Evolutionary conservation across 495 filamentous ascomycete genomes (phyloP), one percentile per base, ranked within the genome.

Genomic region (Baudoinia panamericana): DNA sequence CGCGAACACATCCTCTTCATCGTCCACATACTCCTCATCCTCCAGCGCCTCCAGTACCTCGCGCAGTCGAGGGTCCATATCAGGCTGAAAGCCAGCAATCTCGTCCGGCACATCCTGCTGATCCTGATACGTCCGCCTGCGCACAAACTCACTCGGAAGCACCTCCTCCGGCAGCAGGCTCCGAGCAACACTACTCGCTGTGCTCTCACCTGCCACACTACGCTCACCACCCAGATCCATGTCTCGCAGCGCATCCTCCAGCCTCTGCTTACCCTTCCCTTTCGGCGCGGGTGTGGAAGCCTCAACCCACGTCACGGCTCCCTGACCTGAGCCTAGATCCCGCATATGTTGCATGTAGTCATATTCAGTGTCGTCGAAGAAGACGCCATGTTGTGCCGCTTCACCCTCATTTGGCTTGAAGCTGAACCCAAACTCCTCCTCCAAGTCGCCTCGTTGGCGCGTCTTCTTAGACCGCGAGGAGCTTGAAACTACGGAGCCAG

Each of bases 271-370:
- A 86, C 21, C 59, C 64, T 58, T 82, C 77, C 68, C 73, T 47
- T 79, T 81, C 50, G 66, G 69, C 22, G 56, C 52, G 7, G 61
- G 52, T 16, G 85, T 80, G 51, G 92, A 82, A 13, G 51, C 48
- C 21, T 54, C 51, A 18, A 54, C 47, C 43, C 47, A 54, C 26
- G 34, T 48, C 17, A 46, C 43, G 3, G 28, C 20, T 2, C 51
- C 71, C 28, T 80, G 73, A 3, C 74, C 70, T 21, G 46, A 37
- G 7, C 77, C 78, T 4, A 84, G 56, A 42, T 95, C 90, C n/a
- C 84, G 80, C 66, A 99, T 68, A 63, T 99, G 92, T 60, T 99
- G 90, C 90, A 97, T 96, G 63, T 97, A 97, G 54, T 97, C 92
- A 63, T 97, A 97, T 51, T 80, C 71, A 39, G 84, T 80, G 60